A percentile compares a stretch with the other conserved stretches of the same genome.
Evolutionary conservation across 495 filamentous ascomycete genomes (phyloP).

Genomic region (Penicillium waksmanii): DNA sequence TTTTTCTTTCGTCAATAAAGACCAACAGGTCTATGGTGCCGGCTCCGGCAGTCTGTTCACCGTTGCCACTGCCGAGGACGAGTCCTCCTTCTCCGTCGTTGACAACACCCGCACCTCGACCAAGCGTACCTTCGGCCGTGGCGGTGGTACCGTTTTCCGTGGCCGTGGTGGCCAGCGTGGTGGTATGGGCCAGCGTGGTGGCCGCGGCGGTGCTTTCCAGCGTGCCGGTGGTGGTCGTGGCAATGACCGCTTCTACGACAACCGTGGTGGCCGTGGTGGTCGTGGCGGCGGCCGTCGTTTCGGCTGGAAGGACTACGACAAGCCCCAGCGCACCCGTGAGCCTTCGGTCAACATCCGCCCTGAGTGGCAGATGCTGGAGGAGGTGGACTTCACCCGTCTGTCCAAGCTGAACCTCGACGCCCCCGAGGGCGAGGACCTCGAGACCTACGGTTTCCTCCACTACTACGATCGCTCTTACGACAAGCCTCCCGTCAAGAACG

Average conservation of each 20-base stretch:
- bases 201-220: conserved; percentile 67
- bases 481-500: conserved; percentile 84
- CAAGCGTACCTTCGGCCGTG: conserved; percentile 85
- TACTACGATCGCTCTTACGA: conserved; percentile 96
- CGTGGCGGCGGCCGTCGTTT: conserved; percentile 80
- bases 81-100: conserved; percentile 96
- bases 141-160: conserved; percentile 84
- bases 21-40: conserved; percentile 96
- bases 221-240: conserved; percentile 69
- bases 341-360: conserved; percentile 91
- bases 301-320: conserved; percentile 99
- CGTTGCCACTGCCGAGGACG: conserved; percentile 88
- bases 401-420: conserved; percentile 93
- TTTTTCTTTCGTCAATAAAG: conserved; percentile 47
- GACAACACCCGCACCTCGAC: conserved; percentile 85
- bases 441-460: conserved; percentile 94
- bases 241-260: conserved; percentile 67
- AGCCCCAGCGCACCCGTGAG: conserved; percentile 94
- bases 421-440: conserved; percentile 91
- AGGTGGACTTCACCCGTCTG: conserved; percentile 96
- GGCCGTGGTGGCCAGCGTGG: conserved; percentile 73
- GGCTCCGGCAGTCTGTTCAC: conserved; percentile 85
- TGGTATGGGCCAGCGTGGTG: conserved; percentile 51
- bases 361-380: conserved; percentile 94
- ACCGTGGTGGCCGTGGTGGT: conserved; percentile 54